Base-by-base conservation (phyloP, 768 basidiomycete genomes). In the Pulveroboletus sp. region DNA sequence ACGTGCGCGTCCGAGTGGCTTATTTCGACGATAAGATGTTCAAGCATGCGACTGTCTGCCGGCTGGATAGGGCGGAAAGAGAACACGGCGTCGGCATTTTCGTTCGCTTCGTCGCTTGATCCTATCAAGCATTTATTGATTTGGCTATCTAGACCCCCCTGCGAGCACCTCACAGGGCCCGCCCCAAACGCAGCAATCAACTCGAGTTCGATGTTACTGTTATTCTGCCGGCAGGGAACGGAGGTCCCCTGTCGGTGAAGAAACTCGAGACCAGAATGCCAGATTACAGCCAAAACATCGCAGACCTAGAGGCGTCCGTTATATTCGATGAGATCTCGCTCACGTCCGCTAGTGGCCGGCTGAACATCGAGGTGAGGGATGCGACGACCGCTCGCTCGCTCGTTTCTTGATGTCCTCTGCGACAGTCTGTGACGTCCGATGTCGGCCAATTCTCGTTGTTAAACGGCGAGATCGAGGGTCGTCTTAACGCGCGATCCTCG, bases 391-490 rank as follows among this genome's bases (percentile, higher is more conserved):
- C 5, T 19, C n/a, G 6, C 31, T 37, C 12, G 10, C 23, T n/a
- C 26, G 14, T 47, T 26, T 11, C 17, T 47, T 58, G 23, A 60
- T 41, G 1, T n/a, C 32, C 47, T 3, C 2, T 14, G 8, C 17
- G 32, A 14, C 20, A 77, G 77, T 67, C 67, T 26, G 44, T 75
- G 36, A 57, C 57, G n/a, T 66, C 63, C 5, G 54, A 54, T 1
- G 23, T 43, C 20, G 69, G 62, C 6, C 26, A 38, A 11, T 57
- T 76, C 43, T 43, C 50, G n/a, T 76, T 76, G 2, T 55, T 68
- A 6, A 81, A 79, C 42, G 72, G 71, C n/a, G 58, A 54, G 8
- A 78, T 85, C 29, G 55, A 51, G 3, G 82, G 82, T 3, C 53
- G 48, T 16, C 78, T 72, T 61, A 69, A 69, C 23, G 63, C 67